These are phyloP conservation scores for Dalbergia cultrata DNA, from an alignment of 306 rosid species.

Conservation along the genomic window DNA sequence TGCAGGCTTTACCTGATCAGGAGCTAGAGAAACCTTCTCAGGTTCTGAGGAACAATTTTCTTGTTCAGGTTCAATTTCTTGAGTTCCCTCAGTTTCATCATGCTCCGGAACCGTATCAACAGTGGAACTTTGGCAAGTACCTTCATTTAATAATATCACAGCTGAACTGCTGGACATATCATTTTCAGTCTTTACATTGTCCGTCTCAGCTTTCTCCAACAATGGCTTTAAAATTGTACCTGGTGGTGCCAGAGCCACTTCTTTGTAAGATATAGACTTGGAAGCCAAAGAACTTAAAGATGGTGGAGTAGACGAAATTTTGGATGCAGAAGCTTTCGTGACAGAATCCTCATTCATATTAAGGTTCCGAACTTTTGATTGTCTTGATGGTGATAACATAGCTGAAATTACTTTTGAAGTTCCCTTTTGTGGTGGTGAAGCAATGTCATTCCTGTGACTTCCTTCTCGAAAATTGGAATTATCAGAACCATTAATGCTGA, in stretches of 20 bases:
- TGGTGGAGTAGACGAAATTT: constrained; percentile 57
- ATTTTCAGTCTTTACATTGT: constrained; percentile 56
- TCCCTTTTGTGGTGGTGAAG: constrained; percentile 55
- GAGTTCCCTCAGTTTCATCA: constrained; percentile 49
- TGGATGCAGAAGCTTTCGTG: constrained; percentile 58
- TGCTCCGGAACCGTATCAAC: constrained; percentile 52
- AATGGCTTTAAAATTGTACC: constrained; percentile 80
- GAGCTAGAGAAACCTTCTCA: constrained; percentile 58
- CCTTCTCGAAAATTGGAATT: constrained; percentile 57
- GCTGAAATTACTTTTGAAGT: constrained; percentile 51
- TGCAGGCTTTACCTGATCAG: constrained; percentile 57
- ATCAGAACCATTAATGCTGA: constrained; percentile 56
- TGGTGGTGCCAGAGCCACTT: constrained; percentile 95
- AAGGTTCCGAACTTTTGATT: constrained; percentile 54
- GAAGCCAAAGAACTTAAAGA: constrained; percentile 72
- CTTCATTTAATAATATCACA: constrained; percentile 55
- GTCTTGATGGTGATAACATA: constrained; percentile 54
- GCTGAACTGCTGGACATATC: constrained; percentile 41
- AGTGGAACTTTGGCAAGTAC: constrained; percentile 45
- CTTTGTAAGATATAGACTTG: constrained; percentile 91
- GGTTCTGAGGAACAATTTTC: constrained; percentile 58
- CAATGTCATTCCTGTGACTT: constrained; percentile 56
- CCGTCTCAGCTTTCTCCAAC: constrained; percentile 60
- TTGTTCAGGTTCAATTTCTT: constrained; percentile 45
- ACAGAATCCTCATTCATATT: constrained; percentile 54